Conservation (phyloP, 2,329 filamentous ascomycete species). For the Fusarium sp. region DNA sequence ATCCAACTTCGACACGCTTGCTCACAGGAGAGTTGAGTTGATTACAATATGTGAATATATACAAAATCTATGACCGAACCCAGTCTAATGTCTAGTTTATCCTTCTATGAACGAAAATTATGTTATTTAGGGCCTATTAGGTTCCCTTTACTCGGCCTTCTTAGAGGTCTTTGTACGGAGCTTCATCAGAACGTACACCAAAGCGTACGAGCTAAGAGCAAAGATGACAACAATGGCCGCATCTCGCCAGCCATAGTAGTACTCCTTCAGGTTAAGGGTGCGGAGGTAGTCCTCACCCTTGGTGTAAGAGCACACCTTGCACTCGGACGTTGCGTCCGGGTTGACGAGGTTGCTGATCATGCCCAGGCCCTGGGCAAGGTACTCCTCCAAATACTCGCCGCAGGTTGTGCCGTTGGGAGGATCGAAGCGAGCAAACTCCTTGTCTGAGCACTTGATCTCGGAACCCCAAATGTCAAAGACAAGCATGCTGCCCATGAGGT, state of each 20-base stretch:
- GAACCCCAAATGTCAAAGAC: slow-evolving; percentile 62
- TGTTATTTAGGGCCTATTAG: not conserved
- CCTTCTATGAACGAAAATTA: not conserved
- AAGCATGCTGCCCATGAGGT: slow-evolving; percentile 68
- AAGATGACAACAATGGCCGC: slow-evolving; percentile 70
- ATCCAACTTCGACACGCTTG: not conserved
- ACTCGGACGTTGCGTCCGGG: slow-evolving; percentile 65
- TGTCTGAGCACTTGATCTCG: slow-evolving; percentile 58
- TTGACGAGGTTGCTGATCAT: slow-evolving; percentile 66
- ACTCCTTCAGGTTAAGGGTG: slow-evolving; percentile 69
- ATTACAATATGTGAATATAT: not conserved
- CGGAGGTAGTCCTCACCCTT: slow-evolving; percentile 69
- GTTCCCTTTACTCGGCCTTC: slow-evolving; percentile 51
- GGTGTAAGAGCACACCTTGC: slow-evolving; percentile 71
- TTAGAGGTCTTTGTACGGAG: slow-evolving; percentile 61
- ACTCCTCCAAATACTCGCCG: slow-evolving; percentile 65
- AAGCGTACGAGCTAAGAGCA: slow-evolving; percentile 62
- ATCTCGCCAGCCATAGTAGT: slow-evolving; percentile 76
- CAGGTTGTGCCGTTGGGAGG: slow-evolving; percentile 67
- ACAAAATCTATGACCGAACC: not conserved
- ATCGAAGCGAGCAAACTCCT: slow-evolving; percentile 64
- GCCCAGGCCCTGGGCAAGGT: slow-evolving; percentile 59
- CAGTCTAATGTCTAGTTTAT: slow-evolving; percentile 2
- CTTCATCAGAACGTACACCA: slow-evolving; percentile 61
- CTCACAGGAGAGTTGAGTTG: not conserved